Percentiles rank a stretch among this genome's conserved stretches.
Evolutionary conservation across 2,329 filamentous ascomycete genomes (phyloP).

Genomic region (Fusarium gaditjirri): DNA sequence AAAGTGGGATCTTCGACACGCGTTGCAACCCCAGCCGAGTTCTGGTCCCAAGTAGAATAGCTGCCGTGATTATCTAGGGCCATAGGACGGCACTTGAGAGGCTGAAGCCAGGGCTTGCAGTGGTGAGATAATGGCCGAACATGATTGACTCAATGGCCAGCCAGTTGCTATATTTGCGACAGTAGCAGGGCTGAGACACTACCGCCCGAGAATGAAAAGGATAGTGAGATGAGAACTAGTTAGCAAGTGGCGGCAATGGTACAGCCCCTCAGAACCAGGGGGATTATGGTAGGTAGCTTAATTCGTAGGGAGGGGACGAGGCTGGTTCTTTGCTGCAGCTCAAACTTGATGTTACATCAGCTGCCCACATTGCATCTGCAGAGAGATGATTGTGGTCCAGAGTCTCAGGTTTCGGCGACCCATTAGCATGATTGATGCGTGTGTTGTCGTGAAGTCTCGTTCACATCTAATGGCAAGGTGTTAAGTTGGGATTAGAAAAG

Average conservation of each 20-base stretch:
- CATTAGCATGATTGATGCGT: neutral
- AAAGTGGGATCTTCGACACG: slow-evolving; percentile 24
- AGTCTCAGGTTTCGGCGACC: neutral
- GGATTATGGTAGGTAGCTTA: neutral
- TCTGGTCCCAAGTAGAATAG: neutral
- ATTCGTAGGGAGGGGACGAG: slow-evolving; percentile 6
- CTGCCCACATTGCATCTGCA: slow-evolving; percentile 1
- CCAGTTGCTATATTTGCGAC: slow-evolving; percentile 42
- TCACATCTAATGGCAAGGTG: neutral
- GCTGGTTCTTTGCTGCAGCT: slow-evolving; percentile 10
- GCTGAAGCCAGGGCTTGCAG: slow-evolving; percentile 10
- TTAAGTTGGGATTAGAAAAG: neutral
- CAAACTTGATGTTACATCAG: slow-evolving; percentile 12
- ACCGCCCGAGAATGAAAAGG: neutral
- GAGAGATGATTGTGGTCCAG: neutral
- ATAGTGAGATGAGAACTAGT: neutral
- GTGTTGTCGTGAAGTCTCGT: neutral
- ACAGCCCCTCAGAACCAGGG: slow-evolving; percentile 7
- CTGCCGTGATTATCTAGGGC: neutral
- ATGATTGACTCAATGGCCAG: slow-evolving; percentile 3
- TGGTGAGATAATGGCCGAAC: slow-evolving; percentile 22
- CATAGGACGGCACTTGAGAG: neutral
- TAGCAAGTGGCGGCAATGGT: neutral
- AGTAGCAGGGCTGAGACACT: slow-evolving; percentile 9
- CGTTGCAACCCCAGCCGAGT: slow-evolving; percentile 14